Conservation (phyloP, 805 yeast genomes). For the Yarrowia osloensis region DNA sequence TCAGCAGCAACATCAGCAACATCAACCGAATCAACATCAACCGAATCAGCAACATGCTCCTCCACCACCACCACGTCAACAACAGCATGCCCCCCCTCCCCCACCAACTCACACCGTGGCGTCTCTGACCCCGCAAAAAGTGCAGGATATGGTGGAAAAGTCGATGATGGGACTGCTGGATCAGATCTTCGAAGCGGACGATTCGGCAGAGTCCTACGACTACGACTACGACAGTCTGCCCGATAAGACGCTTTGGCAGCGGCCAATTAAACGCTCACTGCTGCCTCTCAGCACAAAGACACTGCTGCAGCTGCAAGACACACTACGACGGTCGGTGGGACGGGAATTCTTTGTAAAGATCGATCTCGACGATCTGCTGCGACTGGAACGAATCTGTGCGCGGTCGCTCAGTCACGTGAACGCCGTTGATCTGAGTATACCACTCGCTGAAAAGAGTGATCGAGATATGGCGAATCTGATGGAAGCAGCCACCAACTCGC, state of each 20-base stretch:
- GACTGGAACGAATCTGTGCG: not conserved
- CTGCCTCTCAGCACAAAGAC: not conserved
- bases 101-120: not conserved
- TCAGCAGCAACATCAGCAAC: too few species aligned
- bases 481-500: conserved; percentile 16
- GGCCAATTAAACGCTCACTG: not conserved
- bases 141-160: conserved; percentile 16
- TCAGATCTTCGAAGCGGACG: conserved; percentile 2
- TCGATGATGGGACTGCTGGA: not conserved
- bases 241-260: not conserved
- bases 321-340: not conserved
- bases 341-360: not conserved
- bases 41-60: not conserved
- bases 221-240: conserved; percentile 17
- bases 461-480: not conserved
- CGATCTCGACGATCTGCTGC: conserved; percentile 6
- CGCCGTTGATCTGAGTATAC: not conserved
- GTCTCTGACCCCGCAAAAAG: not conserved
- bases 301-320: not conserved
- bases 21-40: not conserved
- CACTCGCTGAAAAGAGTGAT: not conserved
- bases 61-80: not conserved
- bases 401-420: conserved; percentile 2
- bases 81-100: not conserved
- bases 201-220: conserved; percentile 4